Base-by-base conservation (phyloP, 2,329 filamentous ascomycete species). In the Aspergillus sp. region DNA sequence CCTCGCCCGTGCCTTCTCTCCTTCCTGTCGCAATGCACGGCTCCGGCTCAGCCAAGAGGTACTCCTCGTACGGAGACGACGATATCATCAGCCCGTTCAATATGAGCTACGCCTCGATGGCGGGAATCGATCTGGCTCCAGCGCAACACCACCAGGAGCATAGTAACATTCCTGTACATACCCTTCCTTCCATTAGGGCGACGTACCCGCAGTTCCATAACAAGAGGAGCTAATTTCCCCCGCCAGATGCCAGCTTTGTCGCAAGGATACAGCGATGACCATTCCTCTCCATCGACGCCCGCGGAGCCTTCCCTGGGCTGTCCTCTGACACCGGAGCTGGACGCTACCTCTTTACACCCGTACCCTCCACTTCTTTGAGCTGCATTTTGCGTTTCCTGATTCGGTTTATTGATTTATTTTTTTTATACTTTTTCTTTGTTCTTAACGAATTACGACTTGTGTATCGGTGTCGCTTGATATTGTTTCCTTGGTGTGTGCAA, bases 51-150 rank as follows among this genome's bases (percentile, higher is more conserved):
- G 73, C 78, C 59, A 86, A 85, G 74, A 79, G 77, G 65, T 78
- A 83, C 65, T 75, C 79, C 58, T 64, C 67, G 65, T 81, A 82
- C 67, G 75, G 77, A 56, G 83, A 85, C 50, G 82, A 85, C 52
- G 77, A 78, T 49, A 79, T 83, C 54, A 79, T 84, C 56, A 83
- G 80, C 67, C 83, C 83, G 1, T 86, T 86, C 69, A 81, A 80
- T 66, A 82, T 85, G 74, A 84, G 81, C 71, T 87, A 86, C 68
- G 81, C 82, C 20, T 80, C 82, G 8, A 82, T 86, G 77, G 80
- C 78, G 56, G 82, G 80, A 46, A 82, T 85, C 62, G 83, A 86
- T 55, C 75, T 84, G 34, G 66, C 65, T 55, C 71, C 70, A 48
- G 64, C 69, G 34, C 55, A 66, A 24, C 69, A 75, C 45, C 65